These are phyloP conservation scores for Trichoderma brevicompactum DNA, from an alignment of 2,329 filamentous ascomycete genomes.

Conservation along the genomic window DNA sequence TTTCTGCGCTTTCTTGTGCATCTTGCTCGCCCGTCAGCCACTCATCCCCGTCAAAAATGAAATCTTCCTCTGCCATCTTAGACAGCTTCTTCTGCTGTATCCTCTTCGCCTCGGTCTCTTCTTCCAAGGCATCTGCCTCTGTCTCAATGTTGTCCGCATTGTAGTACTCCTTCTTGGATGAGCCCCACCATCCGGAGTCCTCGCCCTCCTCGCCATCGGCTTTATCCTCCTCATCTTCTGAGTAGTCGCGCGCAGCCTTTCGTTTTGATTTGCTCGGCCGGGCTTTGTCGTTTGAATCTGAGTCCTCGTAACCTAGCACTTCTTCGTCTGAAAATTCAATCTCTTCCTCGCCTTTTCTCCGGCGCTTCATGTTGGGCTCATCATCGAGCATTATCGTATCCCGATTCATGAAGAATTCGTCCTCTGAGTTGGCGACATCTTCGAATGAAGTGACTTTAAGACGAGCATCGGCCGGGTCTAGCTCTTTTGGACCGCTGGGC, in stretches of 20 bases:
- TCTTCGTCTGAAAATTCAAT: conserved; percentile 67
- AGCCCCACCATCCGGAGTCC: conserved; percentile 79
- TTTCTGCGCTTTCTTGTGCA: conserved; percentile 57
- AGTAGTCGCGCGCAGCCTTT: conserved; percentile 34
- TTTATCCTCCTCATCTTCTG: conserved; percentile 63
- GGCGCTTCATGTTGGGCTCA: conserved; percentile 75
- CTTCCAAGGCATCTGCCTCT: conserved; percentile 75
- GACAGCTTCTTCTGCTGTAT: conserved; percentile 90
- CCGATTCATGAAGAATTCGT: conserved; percentile 86
- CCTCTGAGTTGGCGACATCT: conserved; percentile 90
- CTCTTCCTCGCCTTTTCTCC: conserved; percentile 72
- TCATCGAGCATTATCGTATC: conserved; percentile 89
- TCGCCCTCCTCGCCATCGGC: conserved; percentile 58
- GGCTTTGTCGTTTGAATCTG: conserved; percentile 50
- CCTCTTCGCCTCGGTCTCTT: conserved; percentile 86
- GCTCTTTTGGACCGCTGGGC: conserved; percentile 57
- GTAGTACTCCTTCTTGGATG: conserved; percentile 89
- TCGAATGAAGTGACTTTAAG: conserved; percentile 70
- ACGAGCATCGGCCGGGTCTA: conserved; percentile 62
- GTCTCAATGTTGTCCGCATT: conserved; percentile 75
- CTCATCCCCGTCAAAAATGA: conserved; percentile 87
- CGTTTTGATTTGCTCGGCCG: conserved; percentile 29
- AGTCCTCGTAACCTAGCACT: conserved; percentile 55
- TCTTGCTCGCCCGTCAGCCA: conserved; percentile 69
- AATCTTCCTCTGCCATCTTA: conserved; percentile 89